A percentile compares a stretch with the other conserved stretches of the same genome.
Evolutionary conservation across 2,329 filamentous ascomycete species (phyloP).

Genomic region (Periconia digitata): DNA sequence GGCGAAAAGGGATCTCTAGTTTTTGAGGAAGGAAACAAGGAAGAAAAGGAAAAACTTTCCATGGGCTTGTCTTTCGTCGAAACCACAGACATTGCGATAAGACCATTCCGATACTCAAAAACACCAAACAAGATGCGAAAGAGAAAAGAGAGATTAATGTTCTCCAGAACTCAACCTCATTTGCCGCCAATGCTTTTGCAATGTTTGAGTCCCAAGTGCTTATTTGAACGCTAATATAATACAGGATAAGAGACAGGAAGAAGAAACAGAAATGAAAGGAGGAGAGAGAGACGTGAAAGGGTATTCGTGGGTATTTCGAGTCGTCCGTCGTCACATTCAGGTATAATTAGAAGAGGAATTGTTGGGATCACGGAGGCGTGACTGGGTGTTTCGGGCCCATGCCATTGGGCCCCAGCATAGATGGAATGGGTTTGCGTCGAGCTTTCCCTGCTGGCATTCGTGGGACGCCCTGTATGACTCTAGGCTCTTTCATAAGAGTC

Average conservation of each 20-base stretch:
- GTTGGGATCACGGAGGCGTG: slow-evolving; percentile 27
- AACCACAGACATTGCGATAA: no score
- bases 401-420: slow-evolving; percentile 40
- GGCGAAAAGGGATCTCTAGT: no score
- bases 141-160: background rate
- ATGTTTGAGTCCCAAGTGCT: background rate
- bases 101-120: no score
- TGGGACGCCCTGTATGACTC: slow-evolving; percentile 86
- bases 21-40: no score
- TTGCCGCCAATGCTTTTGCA: no score
- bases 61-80: no score
- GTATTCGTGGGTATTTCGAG: background rate
- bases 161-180: background rate
- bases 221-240: background rate
- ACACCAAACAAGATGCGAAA: background rate
- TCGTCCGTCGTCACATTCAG: background rate
- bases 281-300: background rate
- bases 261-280: background rate
- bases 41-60: no score
- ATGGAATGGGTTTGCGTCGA: slow-evolving; percentile 53
- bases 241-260: background rate
- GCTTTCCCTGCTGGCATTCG: slow-evolving; percentile 55
- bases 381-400: slow-evolving; percentile 13
- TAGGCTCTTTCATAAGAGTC: slow-evolving; percentile 86
- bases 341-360: background rate